A percentile compares a stretch with the other conserved stretches of the same genome.
Conservation (phyloP, 208 protist genomes). For the Leishmania major region DNA sequence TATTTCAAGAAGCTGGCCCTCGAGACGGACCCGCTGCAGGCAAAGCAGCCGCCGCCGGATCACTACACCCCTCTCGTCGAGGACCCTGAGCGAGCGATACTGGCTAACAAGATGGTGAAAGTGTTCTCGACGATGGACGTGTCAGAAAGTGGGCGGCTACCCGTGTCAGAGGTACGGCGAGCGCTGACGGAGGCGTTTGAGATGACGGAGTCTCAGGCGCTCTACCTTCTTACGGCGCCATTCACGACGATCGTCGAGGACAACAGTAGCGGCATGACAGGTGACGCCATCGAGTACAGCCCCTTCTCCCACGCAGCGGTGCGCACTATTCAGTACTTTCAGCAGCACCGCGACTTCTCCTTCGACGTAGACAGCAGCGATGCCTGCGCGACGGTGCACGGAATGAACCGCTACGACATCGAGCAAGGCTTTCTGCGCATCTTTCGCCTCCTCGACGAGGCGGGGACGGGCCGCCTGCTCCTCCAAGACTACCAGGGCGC, state of each 20-base stretch:
- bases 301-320: slow-evolving; percentile 57
- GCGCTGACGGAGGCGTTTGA: slow-evolving; percentile 59
- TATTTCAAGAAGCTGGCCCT: slow-evolving; percentile 92
- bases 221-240: slow-evolving; percentile 79
- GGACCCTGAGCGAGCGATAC: slow-evolving; percentile 37
- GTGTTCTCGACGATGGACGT: slow-evolving; percentile 61
- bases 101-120: slow-evolving; percentile 54
- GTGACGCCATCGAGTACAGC: slow-evolving; percentile 70
- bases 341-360: slow-evolving; percentile 34
- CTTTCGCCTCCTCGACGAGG: slow-evolving; percentile 71
- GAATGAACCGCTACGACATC: slow-evolving; percentile 75
- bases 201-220: slow-evolving; percentile 65
- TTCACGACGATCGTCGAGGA: slow-evolving; percentile 38
- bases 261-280: slow-evolving; percentile 14
- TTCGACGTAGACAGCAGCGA: slow-evolving; percentile 49
- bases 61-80: slow-evolving; percentile 44
- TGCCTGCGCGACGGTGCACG: slow-evolving; percentile 76
- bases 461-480: slow-evolving; percentile 54
- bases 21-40: slow-evolving; percentile 63
- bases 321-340: slow-evolving; percentile 75
- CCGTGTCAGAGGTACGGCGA: slow-evolving; percentile 44
- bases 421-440: slow-evolving; percentile 78
- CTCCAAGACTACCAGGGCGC: slow-evolving; percentile 66
- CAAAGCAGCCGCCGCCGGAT: slow-evolving; percentile 41
- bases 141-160: slow-evolving; percentile 49